Conservation (phyloP, 805 yeast species). For the Pichia insulana region DNA sequence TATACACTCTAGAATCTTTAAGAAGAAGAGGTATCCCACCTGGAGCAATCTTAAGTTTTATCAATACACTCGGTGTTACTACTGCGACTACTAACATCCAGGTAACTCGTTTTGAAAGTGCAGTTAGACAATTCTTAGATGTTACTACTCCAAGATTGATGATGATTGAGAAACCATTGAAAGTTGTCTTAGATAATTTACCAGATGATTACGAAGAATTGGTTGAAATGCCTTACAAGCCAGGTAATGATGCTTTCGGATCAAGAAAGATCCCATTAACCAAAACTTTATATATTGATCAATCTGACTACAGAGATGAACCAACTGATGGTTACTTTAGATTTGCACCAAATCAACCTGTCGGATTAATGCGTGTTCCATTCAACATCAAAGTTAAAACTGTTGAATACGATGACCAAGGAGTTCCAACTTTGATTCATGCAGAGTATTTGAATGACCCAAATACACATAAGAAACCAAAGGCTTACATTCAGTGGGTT, state of each 20-base stretch:
- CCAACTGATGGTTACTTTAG: slow-evolving; percentile 74
- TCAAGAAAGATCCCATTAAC: slow-evolving; percentile 69
- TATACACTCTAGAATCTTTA: slow-evolving; percentile 88
- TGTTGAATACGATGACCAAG: slow-evolving; percentile 52
- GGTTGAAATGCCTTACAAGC: slow-evolving; percentile 80
- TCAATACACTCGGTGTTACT: slow-evolving; percentile 94
- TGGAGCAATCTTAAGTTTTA: slow-evolving; percentile 88
- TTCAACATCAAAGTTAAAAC: slow-evolving; percentile 65
- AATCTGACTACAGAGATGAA: slow-evolving; percentile 74
- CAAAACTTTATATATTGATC: slow-evolving; percentile 73
- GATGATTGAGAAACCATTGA: slow-evolving; percentile 85
- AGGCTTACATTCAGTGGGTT: slow-evolving; percentile 96
- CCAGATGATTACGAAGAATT: slow-evolving; percentile 63
- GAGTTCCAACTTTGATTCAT: slow-evolving; percentile 60
- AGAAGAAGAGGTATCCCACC: slow-evolving; percentile 99
- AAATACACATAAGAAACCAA: slow-evolving; percentile 61
- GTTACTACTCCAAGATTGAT: slow-evolving; percentile 88
- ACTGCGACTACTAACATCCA: slow-evolving; percentile 90
- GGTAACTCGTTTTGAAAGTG: slow-evolving; percentile 77
- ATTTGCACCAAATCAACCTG: slow-evolving; percentile 88
- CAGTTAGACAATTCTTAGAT: slow-evolving; percentile 82
- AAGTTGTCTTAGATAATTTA: slow-evolving; percentile 73
- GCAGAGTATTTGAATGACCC: slow-evolving; percentile 71
- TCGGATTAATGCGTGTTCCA: slow-evolving; percentile 90
- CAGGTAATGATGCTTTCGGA: slow-evolving; percentile 71